Evolutionary conservation across 768 basidiomycete genomes (phyloP), one percentile per base, ranked within the genome.

Genomic region (Galerina sulciceps): DNA sequence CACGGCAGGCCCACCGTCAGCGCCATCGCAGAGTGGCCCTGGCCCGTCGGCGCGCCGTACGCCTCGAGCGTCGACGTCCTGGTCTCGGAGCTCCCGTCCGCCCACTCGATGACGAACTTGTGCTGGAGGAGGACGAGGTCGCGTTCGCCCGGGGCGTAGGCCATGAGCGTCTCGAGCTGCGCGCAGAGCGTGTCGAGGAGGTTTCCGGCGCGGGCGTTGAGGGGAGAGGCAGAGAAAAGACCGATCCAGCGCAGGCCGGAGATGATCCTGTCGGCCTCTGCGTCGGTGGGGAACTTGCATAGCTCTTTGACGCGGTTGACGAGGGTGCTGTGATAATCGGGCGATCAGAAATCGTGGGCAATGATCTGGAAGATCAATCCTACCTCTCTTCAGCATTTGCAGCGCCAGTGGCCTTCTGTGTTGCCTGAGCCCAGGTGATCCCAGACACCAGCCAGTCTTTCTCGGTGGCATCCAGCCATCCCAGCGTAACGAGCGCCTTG

Each of bases 91-190:
- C 44, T 56, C 46, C 96, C 95, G 68, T 98, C 93, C 35, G 84
- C 81, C 85, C 90, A 91, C 71, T 95, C 88, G 37, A 99, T 88
- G 65, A 93, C 77, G 71, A 99, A 99, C 80, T 96, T 96, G 85
- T 99, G 96, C 77, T 98, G 96, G 53, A 99, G 86, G 88, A 99
- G 93, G 59, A 99, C 93, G 60, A 99, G 85, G 74, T 99, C 96
- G 10, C 93, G 89, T 76, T 99, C 95, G 62, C 93, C 93, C 46
- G 81, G 76, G 62, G 88, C 91, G 76, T 96, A 98, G 74, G 88
- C 85, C 93, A 98, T 97, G 71, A 96, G 83, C 59, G 80, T 85
- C 80, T 99, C 96, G 48, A 99, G 84, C 18, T 83, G 87, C 2
- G 85, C 92, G 71, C 96, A 97, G 59, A 99, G 89, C 3, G 97